These are phyloP conservation scores for Hyphopichia burtonii DNA, from an alignment of 1,139 yeast species.

Conservation along the genomic window DNA sequence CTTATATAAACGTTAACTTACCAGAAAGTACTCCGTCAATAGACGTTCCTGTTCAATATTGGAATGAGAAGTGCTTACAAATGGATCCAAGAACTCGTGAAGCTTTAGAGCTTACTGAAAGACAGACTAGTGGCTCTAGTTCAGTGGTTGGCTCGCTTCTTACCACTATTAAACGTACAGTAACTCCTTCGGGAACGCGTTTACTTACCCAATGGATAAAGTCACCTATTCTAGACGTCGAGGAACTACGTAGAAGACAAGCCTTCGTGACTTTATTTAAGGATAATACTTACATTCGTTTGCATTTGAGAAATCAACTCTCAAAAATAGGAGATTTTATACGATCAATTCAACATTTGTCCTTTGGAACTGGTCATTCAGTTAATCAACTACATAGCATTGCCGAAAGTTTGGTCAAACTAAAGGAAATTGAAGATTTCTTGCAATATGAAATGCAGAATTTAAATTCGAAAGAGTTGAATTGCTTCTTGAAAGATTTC, in stretches of 20 bases:
- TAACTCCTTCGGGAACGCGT: constrained; percentile 80
- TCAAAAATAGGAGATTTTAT: constrained; percentile 37
- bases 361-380: constrained; percentile 36
- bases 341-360: constrained; percentile 36
- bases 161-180: constrained; percentile 66
- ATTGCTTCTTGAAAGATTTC: constrained; percentile 22
- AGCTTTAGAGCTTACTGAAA: constrained; percentile 67
- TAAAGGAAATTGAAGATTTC: constrained; percentile 22
- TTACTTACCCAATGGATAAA: constrained; percentile 77
- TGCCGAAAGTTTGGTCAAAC: constrained; percentile 31
- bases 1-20: constrained; percentile 39
- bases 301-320: constrained; percentile 23
- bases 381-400: constrained; percentile 30
- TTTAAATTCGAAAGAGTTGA: constrained; percentile 8
- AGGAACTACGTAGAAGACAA: constrained; percentile 61
- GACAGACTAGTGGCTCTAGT: constrained; percentile 55
- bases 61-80: constrained; percentile 57
- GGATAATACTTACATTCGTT: constrained; percentile 34
- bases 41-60: constrained; percentile 37
- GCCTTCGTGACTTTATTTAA: constrained; percentile 56
- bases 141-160: constrained; percentile 68
- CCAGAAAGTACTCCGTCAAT: constrained; percentile 40
- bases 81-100: constrained; percentile 82
- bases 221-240: constrained; percentile 67
- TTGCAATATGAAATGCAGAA: constrained; percentile 13